Percentiles rank a stretch among this genome's conserved stretches.
Conservation (phyloP, 2,329 filamentous ascomycete species). For the Orbilia quercus region DNA sequence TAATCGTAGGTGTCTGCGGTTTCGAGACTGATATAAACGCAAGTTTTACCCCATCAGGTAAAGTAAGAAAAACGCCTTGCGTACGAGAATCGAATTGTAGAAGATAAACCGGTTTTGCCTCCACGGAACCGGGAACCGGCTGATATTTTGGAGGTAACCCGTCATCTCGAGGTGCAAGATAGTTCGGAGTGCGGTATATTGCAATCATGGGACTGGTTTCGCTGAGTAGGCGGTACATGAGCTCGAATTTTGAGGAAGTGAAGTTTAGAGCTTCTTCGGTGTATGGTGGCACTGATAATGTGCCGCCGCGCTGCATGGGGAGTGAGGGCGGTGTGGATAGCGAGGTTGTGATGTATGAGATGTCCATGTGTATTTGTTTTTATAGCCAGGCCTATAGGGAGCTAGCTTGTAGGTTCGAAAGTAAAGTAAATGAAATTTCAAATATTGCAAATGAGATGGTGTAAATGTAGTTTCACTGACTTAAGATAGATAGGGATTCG, state of each 20-base stretch:
- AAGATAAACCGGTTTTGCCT: constrained; percentile 11
- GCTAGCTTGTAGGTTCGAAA: too few species aligned
- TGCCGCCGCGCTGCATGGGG: too few species aligned
- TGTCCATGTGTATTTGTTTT: too few species aligned
- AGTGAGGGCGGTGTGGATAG: too few species aligned
- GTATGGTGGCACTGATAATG: too few species aligned
- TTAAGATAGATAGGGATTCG: too few species aligned
- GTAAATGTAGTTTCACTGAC: too few species aligned
- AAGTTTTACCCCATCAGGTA: constrained; percentile 4
- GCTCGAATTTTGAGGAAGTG: neutral
- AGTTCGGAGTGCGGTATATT: constrained; percentile 28
- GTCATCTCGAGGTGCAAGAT: constrained; percentile 1
- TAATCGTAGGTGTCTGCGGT: constrained; percentile 5
- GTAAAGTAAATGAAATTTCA: too few species aligned
- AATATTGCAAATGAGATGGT: too few species aligned
- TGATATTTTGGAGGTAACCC: constrained; percentile 28
- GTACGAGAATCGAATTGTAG: constrained; percentile 22
- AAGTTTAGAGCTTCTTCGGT: too few species aligned
- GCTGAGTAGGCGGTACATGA: constrained; percentile 6
- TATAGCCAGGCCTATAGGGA: too few species aligned
- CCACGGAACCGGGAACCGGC: neutral
- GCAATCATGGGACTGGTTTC: constrained; percentile 11
- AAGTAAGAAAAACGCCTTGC: constrained; percentile 6
- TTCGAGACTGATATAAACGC: constrained; percentile 19
- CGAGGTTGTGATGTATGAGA: too few species aligned